phyloP scores from a whole-genome alignment of 768 basidiomycete species.

The Boletus barrowsii region DNA sequence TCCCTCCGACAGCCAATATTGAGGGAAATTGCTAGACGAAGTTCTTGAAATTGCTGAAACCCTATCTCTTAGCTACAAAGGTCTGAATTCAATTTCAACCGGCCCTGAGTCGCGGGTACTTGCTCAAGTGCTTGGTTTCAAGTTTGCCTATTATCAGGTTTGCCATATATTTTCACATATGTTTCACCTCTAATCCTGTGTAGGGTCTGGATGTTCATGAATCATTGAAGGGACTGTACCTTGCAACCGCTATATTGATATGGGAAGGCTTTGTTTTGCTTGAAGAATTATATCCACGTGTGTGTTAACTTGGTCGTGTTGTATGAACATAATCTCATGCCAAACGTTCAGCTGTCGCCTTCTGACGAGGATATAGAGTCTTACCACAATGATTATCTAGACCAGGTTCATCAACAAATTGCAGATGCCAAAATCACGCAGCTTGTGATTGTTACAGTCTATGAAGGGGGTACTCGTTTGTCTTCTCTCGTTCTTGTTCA shows the following conservation, averaged over 20 bases:
- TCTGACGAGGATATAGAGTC: conserved; percentile 73
- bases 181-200: conserved; percentile 12
- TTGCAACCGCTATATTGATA: conserved; percentile 83
- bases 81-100: conserved; percentile 13
- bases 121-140: conserved; percentile 96
- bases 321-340: conserved; percentile 4
- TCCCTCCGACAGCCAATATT: conserved; percentile 40
- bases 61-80: conserved; percentile 2
- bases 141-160: conserved; percentile 90
- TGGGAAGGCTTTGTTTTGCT: conserved; percentile 85
- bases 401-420: conserved; percentile 60
- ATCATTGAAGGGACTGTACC: conserved; percentile 69
- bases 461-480: too few relatives aligned
- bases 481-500: too few relatives aligned
- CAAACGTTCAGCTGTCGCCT: conserved; percentile 61
- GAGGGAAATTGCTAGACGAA: conserved; percentile 67
- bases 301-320: conserved; percentile 36
- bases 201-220: conserved; percentile 62
- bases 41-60: conserved; percentile 55
- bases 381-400: conserved; percentile 62
- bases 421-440: conserved; percentile 68
- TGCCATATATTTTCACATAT: conserved; percentile 15
- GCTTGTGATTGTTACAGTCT: too few relatives aligned
- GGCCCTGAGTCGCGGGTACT: conserved; percentile 55
- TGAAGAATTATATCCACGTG: conserved; percentile 92